A percentile compares a stretch with the other conserved stretches of the same genome.
Evolutionary conservation across 2,329 filamentous ascomycete genomes (phyloP).

Genomic region (Akanthomyces lecanii): DNA sequence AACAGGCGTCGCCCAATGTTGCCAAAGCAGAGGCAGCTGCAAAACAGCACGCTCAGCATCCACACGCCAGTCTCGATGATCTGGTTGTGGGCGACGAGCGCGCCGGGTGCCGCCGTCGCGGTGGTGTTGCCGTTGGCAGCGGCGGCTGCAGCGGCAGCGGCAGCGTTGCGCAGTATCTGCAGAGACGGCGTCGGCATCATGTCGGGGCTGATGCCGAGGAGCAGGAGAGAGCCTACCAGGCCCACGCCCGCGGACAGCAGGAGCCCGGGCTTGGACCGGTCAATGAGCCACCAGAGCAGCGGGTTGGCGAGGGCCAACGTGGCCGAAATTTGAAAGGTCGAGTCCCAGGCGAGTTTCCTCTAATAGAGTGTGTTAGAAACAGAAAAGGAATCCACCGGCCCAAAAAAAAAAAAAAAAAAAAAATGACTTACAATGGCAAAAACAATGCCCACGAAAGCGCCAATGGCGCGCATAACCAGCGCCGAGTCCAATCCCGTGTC

Average conservation of each 20-base stretch:
- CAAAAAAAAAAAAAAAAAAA: too few species aligned
- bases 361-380: constrained; percentile 31
- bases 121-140: constrained; percentile 9
- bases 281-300: constrained; percentile 92
- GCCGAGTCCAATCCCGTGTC: constrained; percentile 67
- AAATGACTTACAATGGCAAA: constrained; percentile 67
- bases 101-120: constrained; percentile 42
- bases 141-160: background rate
- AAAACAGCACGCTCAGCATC: constrained; percentile 91
- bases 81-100: constrained; percentile 53
- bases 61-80: constrained; percentile 73
- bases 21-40: constrained; percentile 91
- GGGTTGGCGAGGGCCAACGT: constrained; percentile 90
- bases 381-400: too few species aligned
- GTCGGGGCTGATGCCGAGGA: constrained; percentile 72
- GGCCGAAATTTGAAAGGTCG: constrained; percentile 85
- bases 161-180: constrained; percentile 26
- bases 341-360: constrained; percentile 90
- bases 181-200: constrained; percentile 67
- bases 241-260: constrained; percentile 72
- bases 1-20: constrained; percentile 84
- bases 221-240: constrained; percentile 65
- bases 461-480: constrained; percentile 52
- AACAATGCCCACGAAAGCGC: constrained; percentile 57
- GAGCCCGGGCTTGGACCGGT: constrained; percentile 82